Conservation (phyloP, 305 asterid genomes). For the Fraxinus sp. region DNA sequence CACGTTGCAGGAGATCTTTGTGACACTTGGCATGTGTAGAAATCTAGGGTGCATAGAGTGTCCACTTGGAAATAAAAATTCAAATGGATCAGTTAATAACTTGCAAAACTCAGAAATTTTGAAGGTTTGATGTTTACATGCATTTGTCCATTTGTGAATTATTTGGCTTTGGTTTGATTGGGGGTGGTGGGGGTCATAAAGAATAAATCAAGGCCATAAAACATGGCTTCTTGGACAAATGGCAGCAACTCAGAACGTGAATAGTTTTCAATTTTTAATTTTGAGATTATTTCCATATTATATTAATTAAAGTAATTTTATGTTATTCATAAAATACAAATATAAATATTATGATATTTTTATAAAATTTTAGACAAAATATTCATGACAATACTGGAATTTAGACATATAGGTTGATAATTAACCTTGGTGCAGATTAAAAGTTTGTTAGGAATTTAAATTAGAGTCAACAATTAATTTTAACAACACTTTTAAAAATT, state of each 20-base stretch:
- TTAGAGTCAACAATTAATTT: too few relatives aligned
- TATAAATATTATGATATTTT: too few relatives aligned
- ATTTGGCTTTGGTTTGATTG: constrained; percentile 4
- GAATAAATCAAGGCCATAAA: not conserved
- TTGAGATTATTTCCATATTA: not conserved
- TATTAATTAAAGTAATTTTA: too few relatives aligned
- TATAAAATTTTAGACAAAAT: not conserved
- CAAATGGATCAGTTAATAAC: constrained; percentile 27
- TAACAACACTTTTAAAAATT: too few relatives aligned
- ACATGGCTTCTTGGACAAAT: not conserved
- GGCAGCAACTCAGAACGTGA: constrained; percentile 6
- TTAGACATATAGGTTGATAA: not conserved
- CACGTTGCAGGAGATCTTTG: constrained; percentile 6
- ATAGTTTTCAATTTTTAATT: not conserved
- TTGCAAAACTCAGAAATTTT: not conserved
- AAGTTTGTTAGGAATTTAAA: too few relatives aligned
- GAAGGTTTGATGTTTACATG: constrained; percentile 1
- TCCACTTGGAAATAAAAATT: constrained; percentile 13
- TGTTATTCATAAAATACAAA: too few relatives aligned
- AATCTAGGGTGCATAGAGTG: constrained; percentile 8
- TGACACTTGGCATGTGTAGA: constrained; percentile 20
- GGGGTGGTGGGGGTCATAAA: not conserved
- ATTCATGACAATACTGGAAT: not conserved
- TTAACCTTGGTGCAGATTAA: not conserved
- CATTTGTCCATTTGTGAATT: constrained; percentile 23